Conservation (phyloP, 2,329 filamentous ascomycete species). For the Fusarium mundagurra region DNA sequence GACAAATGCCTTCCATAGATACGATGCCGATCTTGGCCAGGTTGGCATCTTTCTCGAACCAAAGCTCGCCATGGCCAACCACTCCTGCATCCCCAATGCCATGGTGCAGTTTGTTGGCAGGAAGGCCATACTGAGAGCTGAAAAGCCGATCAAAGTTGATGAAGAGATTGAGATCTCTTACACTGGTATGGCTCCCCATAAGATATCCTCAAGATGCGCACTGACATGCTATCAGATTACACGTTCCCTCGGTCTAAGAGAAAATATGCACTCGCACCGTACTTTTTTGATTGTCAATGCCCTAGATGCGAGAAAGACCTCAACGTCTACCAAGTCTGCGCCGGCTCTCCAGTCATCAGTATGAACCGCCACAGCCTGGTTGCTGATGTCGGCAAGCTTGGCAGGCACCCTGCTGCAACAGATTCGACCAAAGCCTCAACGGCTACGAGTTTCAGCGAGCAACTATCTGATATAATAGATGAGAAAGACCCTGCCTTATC, state of each 20-base stretch:
- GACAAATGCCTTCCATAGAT: constrained; percentile 69
- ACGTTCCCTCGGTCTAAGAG: constrained; percentile 57
- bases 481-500: constrained; percentile 36
- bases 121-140: constrained; percentile 61
- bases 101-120: constrained; percentile 65
- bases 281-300: constrained; percentile 64
- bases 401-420: constrained; percentile 41
- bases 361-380: constrained; percentile 59
- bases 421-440: constrained; percentile 24
- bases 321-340: constrained; percentile 63
- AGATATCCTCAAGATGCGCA: not conserved
- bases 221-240: constrained; percentile 52
- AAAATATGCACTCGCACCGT: constrained; percentile 55
- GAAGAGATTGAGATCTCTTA: constrained; percentile 72
- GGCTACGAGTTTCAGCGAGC: constrained; percentile 34
- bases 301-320: constrained; percentile 60
- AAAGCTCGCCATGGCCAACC: constrained; percentile 67
- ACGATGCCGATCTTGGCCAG: constrained; percentile 61
- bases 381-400: constrained; percentile 49
- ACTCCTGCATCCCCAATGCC: constrained; percentile 70
- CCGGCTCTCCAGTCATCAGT: constrained; percentile 51
- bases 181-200: constrained; percentile 55
- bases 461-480: constrained; percentile 44
- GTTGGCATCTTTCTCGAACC: constrained; percentile 67
- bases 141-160: constrained; percentile 58